Conservation (phyloP, 768 basidiomycete species). For the Strobilomyces echinocephalus region DNA sequence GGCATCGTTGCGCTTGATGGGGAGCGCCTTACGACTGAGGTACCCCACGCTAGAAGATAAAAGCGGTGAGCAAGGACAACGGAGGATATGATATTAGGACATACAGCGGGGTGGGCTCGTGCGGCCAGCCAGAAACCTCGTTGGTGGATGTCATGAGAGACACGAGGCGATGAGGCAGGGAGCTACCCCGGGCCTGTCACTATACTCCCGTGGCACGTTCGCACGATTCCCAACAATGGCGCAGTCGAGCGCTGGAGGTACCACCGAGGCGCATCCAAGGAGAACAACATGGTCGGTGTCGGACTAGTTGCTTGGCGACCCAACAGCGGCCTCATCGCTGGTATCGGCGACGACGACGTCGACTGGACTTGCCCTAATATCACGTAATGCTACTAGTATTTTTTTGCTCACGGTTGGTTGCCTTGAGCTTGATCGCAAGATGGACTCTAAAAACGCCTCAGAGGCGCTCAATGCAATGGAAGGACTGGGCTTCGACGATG, state of each 20-base stretch:
- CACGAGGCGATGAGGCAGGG: slow-evolving; percentile 33
- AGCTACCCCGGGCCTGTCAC: slow-evolving; percentile 16
- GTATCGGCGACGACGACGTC: slow-evolving; percentile 5
- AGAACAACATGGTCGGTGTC: not conserved
- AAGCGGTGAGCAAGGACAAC: slow-evolving; percentile 5
- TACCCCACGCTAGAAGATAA: slow-evolving; percentile 46
- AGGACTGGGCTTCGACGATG: slow-evolving; percentile 55
- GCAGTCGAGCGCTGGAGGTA: slow-evolving; percentile 8
- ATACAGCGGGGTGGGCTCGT: slow-evolving; percentile 52
- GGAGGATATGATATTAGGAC: slow-evolving; percentile 22
- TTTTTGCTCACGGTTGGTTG: slow-evolving; percentile 22
- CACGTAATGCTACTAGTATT: slow-evolving; percentile 17
- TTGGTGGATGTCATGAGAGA: slow-evolving; percentile 45
- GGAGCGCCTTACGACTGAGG: slow-evolving; percentile 58
- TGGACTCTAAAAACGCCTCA: slow-evolving; percentile 25
- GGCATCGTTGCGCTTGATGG: slow-evolving; percentile 79
- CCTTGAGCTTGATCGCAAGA: slow-evolving; percentile 1
- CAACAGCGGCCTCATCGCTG: slow-evolving; percentile 6
- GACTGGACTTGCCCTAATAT: slow-evolving; percentile 10
- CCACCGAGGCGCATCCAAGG: not conserved
- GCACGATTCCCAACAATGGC: slow-evolving; percentile 25
- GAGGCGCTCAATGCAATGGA: slow-evolving; percentile 36
- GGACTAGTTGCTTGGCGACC: slow-evolving; percentile 1
- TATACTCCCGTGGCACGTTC: slow-evolving; percentile 17
- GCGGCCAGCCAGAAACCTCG: slow-evolving; percentile 39